Conservation (phyloP, 768 basidiomycete species). For the Suillus luteus region DNA sequence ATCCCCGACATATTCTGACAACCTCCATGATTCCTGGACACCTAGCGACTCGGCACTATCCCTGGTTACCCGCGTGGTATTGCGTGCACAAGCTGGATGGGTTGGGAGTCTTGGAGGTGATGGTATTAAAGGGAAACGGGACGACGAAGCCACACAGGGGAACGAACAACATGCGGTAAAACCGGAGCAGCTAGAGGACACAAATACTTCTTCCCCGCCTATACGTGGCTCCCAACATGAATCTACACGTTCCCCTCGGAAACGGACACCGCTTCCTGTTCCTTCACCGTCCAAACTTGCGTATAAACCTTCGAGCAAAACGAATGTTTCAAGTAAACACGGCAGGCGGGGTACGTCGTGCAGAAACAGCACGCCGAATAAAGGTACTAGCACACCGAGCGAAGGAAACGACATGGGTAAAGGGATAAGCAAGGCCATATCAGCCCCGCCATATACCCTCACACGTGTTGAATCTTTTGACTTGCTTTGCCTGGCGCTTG, state of each 20-base stretch:
- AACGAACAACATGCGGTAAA: background rate
- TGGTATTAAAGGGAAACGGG: background rate
- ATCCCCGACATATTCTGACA: constrained; percentile 1
- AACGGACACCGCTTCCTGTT: no score
- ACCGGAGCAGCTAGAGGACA: background rate
- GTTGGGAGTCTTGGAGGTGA: background rate
- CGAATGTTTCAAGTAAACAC: background rate
- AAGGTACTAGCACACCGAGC: background rate
- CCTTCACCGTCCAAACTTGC: background rate
- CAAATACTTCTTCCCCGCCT: background rate
- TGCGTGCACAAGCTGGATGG: constrained; percentile 9
- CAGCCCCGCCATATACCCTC: background rate
- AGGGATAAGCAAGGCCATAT: constrained; percentile 21
- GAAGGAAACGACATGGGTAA: constrained; percentile 19
- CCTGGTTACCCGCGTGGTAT: background rate
- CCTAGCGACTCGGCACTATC: constrained; percentile 4
- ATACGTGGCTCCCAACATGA: background rate
- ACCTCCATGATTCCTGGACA: background rate
- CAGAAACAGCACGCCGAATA: constrained; percentile 18
- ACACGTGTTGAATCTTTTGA: constrained; percentile 54
- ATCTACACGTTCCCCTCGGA: background rate
- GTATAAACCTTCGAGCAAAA: background rate
- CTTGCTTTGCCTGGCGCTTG: constrained; percentile 71
- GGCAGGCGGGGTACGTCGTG: background rate
- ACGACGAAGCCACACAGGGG: no score